These are phyloP conservation scores for Russula virescens DNA, from an alignment of 768 basidiomycete species.

Conservation along the genomic window DNA sequence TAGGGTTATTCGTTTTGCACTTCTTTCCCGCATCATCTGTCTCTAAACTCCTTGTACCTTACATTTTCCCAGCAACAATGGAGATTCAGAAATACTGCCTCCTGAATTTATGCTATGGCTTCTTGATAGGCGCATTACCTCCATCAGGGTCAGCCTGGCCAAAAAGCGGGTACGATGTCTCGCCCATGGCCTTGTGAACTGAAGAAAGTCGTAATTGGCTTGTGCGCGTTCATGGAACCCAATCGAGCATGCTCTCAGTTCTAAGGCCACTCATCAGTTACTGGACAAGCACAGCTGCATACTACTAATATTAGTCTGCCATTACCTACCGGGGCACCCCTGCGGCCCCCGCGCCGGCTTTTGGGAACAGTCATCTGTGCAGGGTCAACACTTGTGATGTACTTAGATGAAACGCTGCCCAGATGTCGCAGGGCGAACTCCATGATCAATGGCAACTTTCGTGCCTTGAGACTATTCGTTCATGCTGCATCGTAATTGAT, in stretches of 20 bases:
- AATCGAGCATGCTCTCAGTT: neutral
- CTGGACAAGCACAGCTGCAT: neutral
- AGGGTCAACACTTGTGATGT: too few species aligned
- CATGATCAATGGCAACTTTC: too few species aligned
- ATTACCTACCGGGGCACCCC: too few species aligned
- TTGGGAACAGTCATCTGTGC: too few species aligned
- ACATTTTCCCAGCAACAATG: neutral
- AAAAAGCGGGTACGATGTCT: neutral
- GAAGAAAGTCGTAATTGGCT: neutral
- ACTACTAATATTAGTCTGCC: neutral
- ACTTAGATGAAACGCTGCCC: too few species aligned
- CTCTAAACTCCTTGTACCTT: neutral
- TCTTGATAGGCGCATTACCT: neutral
- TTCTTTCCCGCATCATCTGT: neutral
- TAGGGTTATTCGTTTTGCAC: too few species aligned
- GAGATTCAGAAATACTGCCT: too few species aligned
- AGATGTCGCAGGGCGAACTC: too few species aligned
- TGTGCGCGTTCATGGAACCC: neutral
- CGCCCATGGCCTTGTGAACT: neutral
- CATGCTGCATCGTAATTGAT: too few species aligned
- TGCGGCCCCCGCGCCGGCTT: too few species aligned
- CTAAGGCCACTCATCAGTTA: too few species aligned
- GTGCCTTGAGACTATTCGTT: too few species aligned
- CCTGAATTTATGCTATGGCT: neutral
- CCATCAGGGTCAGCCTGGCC: neutral